Percentiles rank a stretch among this genome's conserved stretches.
Conservation (phyloP, 78 protist genomes). For the Dictyostelium purpureum region DNA sequence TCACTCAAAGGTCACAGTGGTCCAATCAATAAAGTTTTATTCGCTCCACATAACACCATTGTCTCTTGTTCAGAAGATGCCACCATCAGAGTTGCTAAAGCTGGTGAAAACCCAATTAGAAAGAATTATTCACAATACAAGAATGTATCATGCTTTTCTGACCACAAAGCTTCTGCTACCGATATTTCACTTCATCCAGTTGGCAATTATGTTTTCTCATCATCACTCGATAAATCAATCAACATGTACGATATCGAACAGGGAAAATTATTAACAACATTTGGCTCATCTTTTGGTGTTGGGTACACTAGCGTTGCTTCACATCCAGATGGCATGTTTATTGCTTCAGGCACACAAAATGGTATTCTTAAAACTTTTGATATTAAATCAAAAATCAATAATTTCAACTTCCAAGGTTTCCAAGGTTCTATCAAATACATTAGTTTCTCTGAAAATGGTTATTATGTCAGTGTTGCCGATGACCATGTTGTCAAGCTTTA, state of each 20-base stretch:
- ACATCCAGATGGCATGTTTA: constrained; percentile 97
- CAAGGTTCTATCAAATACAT: constrained; percentile 30
- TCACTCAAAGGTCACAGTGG: constrained; percentile 60
- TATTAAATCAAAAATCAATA: constrained; percentile 47
- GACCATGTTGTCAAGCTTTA: constrained; percentile 82
- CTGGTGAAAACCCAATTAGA: not conserved
- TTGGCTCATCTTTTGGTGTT: not conserved
- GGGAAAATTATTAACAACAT: not conserved
- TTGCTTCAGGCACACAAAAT: constrained; percentile 85
- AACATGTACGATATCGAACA: constrained; percentile 81
- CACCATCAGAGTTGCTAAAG: constrained; percentile 43
- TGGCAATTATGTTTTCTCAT: constrained; percentile 75
- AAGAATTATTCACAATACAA: not conserved
- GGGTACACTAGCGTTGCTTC: constrained; percentile 14
- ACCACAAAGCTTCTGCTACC: constrained; percentile 61
- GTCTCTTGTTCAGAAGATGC: constrained; percentile 64
- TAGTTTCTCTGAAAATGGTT: constrained; percentile 91
- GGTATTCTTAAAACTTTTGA: constrained; percentile 79
- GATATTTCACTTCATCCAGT: constrained; percentile 83
- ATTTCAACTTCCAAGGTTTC: constrained; percentile 42
- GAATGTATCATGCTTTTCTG: not conserved
- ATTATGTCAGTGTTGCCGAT: constrained; percentile 22
- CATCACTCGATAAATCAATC: constrained; percentile 86
- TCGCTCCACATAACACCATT: constrained; percentile 80
- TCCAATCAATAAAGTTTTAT: constrained; percentile 43